Base-by-base conservation (phyloP, 140 eudicot species). In the Stevia rebaudiana region DNA sequence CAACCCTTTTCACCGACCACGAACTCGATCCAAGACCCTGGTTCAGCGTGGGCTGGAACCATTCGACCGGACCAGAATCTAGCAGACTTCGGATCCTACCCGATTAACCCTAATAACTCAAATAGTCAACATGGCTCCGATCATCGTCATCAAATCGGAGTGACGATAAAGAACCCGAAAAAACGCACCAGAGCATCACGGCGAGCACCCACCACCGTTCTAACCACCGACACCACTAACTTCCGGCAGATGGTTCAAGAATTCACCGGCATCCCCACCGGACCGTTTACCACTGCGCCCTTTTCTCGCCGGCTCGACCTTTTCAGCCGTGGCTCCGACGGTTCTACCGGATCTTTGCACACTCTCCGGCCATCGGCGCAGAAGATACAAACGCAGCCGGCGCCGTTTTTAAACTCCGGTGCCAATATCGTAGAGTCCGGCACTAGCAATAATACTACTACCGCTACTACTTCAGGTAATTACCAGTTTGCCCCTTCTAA, bases 191-290 rank as follows among this genome's bases (percentile, higher is more conserved):
- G 96, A 42, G 94, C 96, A 36, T 88, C 96, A 0, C 78, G 96
- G 22, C 77, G 94, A 25, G 90, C 96, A 2, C 96, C 96, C 0
- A 88, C 96, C 31, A 88, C 96, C 19, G 94, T 88, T 0, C 75
- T 88, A 9, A 80, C 85, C 9, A 85, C 94, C 51, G 96, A 88
- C 85, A 78, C 94, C 19, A 46, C 80, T 1, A 88, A 88, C 19
- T 88, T 88, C 82, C 67, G 96, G 22, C 85, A 79, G 61, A 88
- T 88, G 96, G 96, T 88, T 31, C 96, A 88, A 65, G 85, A 88
- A 36, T 88, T 82, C 71, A 88, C 96, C 25, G 96, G 96, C 0
- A 82, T 85, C n/a, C 96, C 96, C 3, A 67, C 85, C 3, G 68
- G 84, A 2, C 95, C 91, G 33, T 86, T 83, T 53, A 49, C 89